These are phyloP conservation scores for Mimosa pudica DNA, from an alignment of 306 rosid genomes.

Conservation along the genomic window DNA sequence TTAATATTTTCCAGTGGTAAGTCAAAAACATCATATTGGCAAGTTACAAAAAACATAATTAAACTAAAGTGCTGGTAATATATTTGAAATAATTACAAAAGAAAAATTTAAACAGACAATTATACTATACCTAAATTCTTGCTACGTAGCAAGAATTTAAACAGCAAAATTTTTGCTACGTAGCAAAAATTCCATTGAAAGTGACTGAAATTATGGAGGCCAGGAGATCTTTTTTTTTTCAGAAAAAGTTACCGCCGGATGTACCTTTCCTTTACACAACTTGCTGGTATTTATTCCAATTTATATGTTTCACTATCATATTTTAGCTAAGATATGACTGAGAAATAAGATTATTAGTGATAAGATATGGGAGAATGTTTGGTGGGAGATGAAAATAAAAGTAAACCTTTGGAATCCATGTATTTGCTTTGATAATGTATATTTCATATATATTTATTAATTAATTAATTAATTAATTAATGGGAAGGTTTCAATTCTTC, in stretches of 20 bases:
- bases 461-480: no score
- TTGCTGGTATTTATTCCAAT: conserved; percentile 4
- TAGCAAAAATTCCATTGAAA: no score
- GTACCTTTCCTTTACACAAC: background rate
- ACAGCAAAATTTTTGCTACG: no score
- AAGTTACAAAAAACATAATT: no score
- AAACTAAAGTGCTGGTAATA: background rate
- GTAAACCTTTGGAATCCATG: background rate
- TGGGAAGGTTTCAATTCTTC: background rate
- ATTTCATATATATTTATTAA: background rate
- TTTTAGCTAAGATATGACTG: background rate
- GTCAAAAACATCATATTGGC: no score
- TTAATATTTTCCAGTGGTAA: no score
- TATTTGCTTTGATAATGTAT: background rate
- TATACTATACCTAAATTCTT: no score
- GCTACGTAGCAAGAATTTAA: no score
- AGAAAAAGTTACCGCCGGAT: background rate
- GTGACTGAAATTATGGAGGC: no score
- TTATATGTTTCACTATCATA: background rate
- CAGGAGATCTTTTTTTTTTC: background rate
- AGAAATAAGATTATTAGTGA: background rate
- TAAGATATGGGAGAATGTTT: background rate
- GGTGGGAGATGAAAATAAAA: background rate
- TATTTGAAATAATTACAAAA: no score
- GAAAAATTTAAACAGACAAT: no score